A percentile compares a stretch with the other conserved stretches of the same genome.
Evolutionary conservation across 306 rosid genomes (phyloP).

Genomic region (Glycine latifolia): DNA sequence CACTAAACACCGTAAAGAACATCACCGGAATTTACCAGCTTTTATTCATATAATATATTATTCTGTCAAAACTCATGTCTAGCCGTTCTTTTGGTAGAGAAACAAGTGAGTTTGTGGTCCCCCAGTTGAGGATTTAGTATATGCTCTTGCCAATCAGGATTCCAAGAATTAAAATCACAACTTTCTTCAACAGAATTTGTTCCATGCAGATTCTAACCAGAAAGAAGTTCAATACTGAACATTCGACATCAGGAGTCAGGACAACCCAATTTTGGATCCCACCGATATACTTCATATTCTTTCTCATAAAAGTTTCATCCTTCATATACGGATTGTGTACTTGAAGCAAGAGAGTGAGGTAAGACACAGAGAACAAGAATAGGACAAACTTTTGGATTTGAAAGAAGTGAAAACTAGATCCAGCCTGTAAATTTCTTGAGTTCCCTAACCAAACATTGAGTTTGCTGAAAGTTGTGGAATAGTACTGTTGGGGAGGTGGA

Average conservation of each 20-base stretch:
- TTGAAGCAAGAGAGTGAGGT: constrained; percentile 39
- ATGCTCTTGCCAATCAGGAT: constrained; percentile 50
- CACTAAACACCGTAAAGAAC: constrained; percentile 27
- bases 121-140: constrained; percentile 53
- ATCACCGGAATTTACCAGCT: constrained; percentile 20
- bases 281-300: constrained; percentile 54
- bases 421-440: constrained; percentile 29
- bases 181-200: constrained; percentile 56
- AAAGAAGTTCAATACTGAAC: constrained; percentile 49
- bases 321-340: constrained; percentile 56
- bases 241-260: constrained; percentile 28
- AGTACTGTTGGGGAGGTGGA: neutral
- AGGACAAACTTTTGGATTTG: constrained; percentile 46
- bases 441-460: constrained; percentile 38
- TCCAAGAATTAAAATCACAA: constrained; percentile 42
- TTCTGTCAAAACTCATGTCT: constrained; percentile 44
- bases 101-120: constrained; percentile 50
- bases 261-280: constrained; percentile 46
- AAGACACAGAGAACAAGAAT: constrained; percentile 44
- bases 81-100: constrained; percentile 49
- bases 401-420: constrained; percentile 43
- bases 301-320: constrained; percentile 49
- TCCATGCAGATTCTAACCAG: constrained; percentile 60
- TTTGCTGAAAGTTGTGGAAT: constrained; percentile 20
- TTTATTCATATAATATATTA: constrained; percentile 47